A percentile compares a stretch with the other conserved stretches of the same genome.
Evolutionary conservation across 2,329 filamentous ascomycete genomes (phyloP).

Genomic region (Colletotrichum destructivum): DNA sequence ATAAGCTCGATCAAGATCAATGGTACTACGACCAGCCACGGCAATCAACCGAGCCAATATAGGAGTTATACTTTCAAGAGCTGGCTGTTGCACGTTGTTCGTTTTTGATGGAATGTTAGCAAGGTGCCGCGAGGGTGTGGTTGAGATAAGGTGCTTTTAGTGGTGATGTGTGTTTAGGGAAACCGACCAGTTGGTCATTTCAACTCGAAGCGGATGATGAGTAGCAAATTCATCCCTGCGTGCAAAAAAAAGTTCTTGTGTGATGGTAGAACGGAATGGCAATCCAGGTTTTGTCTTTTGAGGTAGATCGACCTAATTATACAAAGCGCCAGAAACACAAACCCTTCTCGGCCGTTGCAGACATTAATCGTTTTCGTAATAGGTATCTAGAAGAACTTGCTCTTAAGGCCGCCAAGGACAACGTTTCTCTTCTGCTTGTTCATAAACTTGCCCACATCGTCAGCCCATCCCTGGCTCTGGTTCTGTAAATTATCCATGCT

Average conservation of each 20-base stretch:
- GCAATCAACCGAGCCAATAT: too few relatives aligned
- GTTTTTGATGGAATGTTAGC: too few relatives aligned
- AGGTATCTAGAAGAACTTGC: slow-evolving; percentile 64
- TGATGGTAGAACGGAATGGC: not conserved
- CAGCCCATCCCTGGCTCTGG: slow-evolving; percentile 85
- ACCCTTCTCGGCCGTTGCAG: slow-evolving; percentile 20
- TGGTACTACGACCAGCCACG: too few relatives aligned
- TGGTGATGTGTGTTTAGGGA: too few relatives aligned
- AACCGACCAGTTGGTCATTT: too few relatives aligned
- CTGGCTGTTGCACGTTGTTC: too few relatives aligned
- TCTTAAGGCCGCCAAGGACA: slow-evolving; percentile 78
- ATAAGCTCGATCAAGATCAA: too few relatives aligned
- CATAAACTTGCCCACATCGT: slow-evolving; percentile 91
- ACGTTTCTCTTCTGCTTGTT: slow-evolving; percentile 89
- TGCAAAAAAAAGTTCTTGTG: not conserved
- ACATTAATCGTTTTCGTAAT: slow-evolving; percentile 31
- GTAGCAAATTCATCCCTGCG: not conserved
- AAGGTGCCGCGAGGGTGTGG: too few relatives aligned
- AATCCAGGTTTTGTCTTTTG: not conserved
- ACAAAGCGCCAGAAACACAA: slow-evolving; percentile 14
- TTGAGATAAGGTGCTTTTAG: too few relatives aligned
- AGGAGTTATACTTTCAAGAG: too few relatives aligned
- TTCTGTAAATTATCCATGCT: slow-evolving; percentile 87
- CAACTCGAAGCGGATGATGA: not conserved
- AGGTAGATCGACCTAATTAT: slow-evolving; percentile 21